These are phyloP conservation scores for Pestalotiopsis fici DNA, from an alignment of 2,329 filamentous ascomycete genomes.

Conservation along the genomic window DNA sequence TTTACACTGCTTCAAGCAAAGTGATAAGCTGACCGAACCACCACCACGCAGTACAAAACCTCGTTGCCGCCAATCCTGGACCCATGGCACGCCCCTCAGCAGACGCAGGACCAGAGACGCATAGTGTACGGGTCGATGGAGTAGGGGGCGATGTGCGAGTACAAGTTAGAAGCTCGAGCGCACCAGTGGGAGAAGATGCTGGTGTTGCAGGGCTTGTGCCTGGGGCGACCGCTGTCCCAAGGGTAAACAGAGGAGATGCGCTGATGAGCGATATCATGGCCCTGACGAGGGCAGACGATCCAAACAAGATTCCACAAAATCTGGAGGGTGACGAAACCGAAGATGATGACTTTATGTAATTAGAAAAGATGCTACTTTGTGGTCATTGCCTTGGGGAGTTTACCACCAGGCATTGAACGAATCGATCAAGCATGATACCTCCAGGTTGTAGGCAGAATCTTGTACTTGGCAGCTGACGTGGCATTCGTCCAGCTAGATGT, in stretches of 20 bases:
- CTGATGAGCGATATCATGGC: conserved; percentile 32
- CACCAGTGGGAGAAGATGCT: conserved; percentile 19
- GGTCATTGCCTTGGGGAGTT: neutral
- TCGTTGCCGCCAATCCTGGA: conserved; percentile 42
- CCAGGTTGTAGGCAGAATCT: too few relatives aligned
- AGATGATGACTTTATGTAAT: conserved; percentile 15
- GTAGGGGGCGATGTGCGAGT: conserved; percentile 59
- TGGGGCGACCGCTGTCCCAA: neutral
- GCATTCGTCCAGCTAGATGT: neutral
- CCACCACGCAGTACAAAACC: conserved; percentile 50
- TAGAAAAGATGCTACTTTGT: neutral
- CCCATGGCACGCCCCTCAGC: conserved; percentile 16
- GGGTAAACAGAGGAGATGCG: conserved; percentile 27
- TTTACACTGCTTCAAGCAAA: neutral
- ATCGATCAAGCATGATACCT: neutral
- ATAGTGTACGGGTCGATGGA: conserved; percentile 54
- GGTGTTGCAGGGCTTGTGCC: conserved; percentile 5
- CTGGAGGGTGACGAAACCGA: conserved; percentile 13
- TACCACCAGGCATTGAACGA: too few relatives aligned
- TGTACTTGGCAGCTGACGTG: neutral
- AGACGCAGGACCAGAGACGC: conserved; percentile 34
- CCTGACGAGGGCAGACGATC: conserved; percentile 24
- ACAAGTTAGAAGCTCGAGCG: conserved; percentile 43
- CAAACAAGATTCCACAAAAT: conserved; percentile 15
- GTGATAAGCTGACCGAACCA: neutral